phyloP scores from a whole-genome alignment of 345 rosid genomes.

The Hibiscus mutabilis region DNA sequence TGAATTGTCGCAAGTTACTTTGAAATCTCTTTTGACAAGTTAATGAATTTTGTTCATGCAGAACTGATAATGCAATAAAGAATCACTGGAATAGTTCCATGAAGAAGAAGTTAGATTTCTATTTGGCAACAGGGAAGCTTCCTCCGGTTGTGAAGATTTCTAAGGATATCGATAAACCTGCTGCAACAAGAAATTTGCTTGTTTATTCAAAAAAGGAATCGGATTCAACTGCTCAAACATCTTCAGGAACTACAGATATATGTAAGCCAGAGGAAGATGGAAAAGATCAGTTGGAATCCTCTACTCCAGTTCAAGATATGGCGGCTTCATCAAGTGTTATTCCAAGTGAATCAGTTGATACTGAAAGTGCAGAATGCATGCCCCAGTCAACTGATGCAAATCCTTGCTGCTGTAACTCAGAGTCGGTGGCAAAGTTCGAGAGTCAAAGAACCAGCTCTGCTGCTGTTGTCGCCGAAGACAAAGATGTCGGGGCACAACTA shows the following conservation, averaged over 20 bases:
- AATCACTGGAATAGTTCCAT: slow-evolving; percentile 98
- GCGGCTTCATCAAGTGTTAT: slow-evolving; percentile 36
- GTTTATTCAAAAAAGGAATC: neutral
- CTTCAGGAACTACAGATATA: neutral
- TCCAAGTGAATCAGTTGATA: slow-evolving; percentile 41
- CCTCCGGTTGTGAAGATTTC: slow-evolving; percentile 47
- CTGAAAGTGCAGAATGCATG: slow-evolving; percentile 45
- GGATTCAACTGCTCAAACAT: neutral
- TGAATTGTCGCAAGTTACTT: neutral
- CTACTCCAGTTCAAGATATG: slow-evolving; percentile 14
- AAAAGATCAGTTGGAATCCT: slow-evolving; percentile 1
- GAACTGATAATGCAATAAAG: slow-evolving; percentile 95
- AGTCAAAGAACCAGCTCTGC: slow-evolving; percentile 20
- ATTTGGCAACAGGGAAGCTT: slow-evolving; percentile 60
- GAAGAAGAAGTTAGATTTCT: slow-evolving; percentile 85
- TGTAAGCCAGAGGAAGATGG: slow-evolving; percentile 2
- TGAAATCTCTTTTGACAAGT: neutral
- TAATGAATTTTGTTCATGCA: slow-evolving; percentile 26
- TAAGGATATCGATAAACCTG: slow-evolving; percentile 25
- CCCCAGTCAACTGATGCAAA: slow-evolving; percentile 20
- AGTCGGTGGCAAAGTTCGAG: slow-evolving; percentile 28
- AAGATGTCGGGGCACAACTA: slow-evolving; percentile 15
- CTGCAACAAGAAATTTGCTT: slow-evolving; percentile 2
- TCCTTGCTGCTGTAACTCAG: slow-evolving; percentile 32
- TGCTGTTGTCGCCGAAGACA: slow-evolving; percentile 19